Evolutionary conservation across 352 stramenopile genomes (phyloP), one percentile per base, ranked within the genome.

Genomic region (Plasmopara muralis): DNA sequence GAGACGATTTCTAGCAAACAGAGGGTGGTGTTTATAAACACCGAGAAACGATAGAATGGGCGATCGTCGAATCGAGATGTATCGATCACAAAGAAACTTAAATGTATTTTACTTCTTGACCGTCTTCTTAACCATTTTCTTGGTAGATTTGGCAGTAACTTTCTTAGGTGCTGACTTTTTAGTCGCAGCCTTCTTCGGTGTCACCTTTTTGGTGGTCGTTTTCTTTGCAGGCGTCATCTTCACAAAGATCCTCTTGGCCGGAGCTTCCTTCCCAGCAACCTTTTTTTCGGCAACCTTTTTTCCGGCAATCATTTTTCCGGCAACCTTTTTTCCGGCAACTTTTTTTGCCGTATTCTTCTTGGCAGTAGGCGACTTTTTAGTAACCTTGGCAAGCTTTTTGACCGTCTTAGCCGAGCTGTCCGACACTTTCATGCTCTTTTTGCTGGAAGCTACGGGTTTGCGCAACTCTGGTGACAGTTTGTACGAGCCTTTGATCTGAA

Each of bases 1-100:
- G 9, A 35, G 41, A 64, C 51, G 57, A 72, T 64, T 81, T 74
- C 70, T 25, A 7, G 46, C 49, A 34, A 28, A 55, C 50, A 65
- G 66, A 61, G 73, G 81, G 81, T 92, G 81, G 81, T 92, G 78
- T 92, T 92, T 72, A 89, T 70, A 89, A 92, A 92, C 81, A 92
- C 81, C 81, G 78, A 92, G 71, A 52, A 47, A 70, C 65, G 62
- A 16, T 43, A 33, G 51, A 43, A 51, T 43, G 39, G 50, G 45
- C 12, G 20, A 25, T 25, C 20, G 20, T 48, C 43, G 14, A 42
- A 40, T 41, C 39, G 16, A 41, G 13, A 74, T 47, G 60, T 57
- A 70, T 71, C 64, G 70, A 62, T 57, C 60, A 49, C 50, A 56
- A 20, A 52, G 41, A 50, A 39, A 53, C 20, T 55, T 12, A 15